A percentile compares a stretch with the other conserved stretches of the same genome.
Conservation (phyloP, 108 stramenopile species). For the Skeletonema potamos region DNA sequence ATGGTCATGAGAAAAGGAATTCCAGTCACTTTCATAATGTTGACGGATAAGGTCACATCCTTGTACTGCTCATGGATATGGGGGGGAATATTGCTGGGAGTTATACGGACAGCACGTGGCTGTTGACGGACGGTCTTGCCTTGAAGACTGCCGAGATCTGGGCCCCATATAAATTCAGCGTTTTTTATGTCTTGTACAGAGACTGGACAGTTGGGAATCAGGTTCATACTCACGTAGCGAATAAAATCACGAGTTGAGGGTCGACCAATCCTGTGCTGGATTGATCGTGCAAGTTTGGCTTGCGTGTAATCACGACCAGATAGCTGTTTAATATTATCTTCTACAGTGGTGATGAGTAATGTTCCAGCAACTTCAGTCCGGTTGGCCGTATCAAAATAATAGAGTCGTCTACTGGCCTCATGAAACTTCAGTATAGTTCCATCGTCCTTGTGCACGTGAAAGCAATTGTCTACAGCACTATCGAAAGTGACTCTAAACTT, state of each 20-base stretch:
- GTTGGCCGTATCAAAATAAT: not conserved
- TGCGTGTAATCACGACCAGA: constrained; percentile 8
- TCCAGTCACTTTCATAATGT: constrained; percentile 47
- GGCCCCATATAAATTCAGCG: constrained; percentile 38
- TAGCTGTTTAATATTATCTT: not conserved
- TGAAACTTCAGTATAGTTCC: not conserved
- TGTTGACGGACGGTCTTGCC: constrained; percentile 38
- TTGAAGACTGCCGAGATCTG: constrained; percentile 30
- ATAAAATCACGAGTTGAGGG: constrained; percentile 13
- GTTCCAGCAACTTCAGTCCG: not conserved
- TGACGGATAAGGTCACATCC: constrained; percentile 25
- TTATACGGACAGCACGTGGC: too few species aligned
- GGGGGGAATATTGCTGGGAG: constrained; percentile 20
- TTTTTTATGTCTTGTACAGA: constrained; percentile 19
- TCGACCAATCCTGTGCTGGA: constrained; percentile 24
- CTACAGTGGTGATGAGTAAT: constrained; percentile 16
- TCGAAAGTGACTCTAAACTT: constrained; percentile 25
- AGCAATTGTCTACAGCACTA: not conserved
- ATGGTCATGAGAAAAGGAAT: constrained; percentile 44
- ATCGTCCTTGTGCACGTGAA: not conserved
- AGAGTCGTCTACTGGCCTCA: not conserved
- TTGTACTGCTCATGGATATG: constrained; percentile 19
- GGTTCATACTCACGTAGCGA: constrained; percentile 6
- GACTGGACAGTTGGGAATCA: constrained; percentile 35
- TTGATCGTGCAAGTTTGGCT: constrained; percentile 10